Evolutionary conservation across 1,284 basidiomycete species (phyloP).

Genomic region (Pisolithus thermaeus): DNA sequence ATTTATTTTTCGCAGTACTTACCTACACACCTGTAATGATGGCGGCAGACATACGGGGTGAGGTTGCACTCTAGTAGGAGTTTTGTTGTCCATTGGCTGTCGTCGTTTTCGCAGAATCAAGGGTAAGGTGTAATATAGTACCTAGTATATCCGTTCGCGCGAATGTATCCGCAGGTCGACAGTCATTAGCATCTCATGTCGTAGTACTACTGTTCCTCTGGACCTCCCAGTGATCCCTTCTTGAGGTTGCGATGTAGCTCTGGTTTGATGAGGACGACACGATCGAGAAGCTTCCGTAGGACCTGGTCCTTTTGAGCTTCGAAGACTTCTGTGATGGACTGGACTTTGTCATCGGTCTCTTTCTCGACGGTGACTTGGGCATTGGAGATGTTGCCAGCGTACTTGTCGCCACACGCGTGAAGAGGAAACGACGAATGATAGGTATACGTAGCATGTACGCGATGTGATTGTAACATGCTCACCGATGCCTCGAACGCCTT

Average conservation of each 20-base stretch:
- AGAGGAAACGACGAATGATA: slow-evolving; percentile 5
- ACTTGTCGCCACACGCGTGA: slow-evolving; percentile 41
- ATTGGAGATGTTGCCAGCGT: slow-evolving; percentile 76
- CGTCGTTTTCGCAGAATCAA: slow-evolving; percentile 7
- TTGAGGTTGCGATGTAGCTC: slow-evolving; percentile 84
- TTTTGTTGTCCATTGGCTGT: slow-evolving; percentile 13
- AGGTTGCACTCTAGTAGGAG: neutral
- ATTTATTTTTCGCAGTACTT: neutral
- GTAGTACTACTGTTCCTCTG: slow-evolving; percentile 27
- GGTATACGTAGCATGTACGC: neutral
- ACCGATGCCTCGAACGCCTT: slow-evolving; percentile 87
- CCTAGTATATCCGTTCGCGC: neutral
- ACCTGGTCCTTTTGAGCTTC: slow-evolving; percentile 72
- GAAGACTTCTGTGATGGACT: slow-evolving; percentile 68
- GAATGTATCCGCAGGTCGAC: too few species aligned
- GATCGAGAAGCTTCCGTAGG: slow-evolving; percentile 83
- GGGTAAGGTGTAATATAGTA: slow-evolving; percentile 18
- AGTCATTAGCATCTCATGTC: neutral
- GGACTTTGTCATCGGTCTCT: slow-evolving; percentile 76
- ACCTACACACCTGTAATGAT: neutral
- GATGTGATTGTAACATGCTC: slow-evolving; percentile 28
- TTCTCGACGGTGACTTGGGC: slow-evolving; percentile 81
- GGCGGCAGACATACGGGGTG: too few species aligned
- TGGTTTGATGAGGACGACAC: slow-evolving; percentile 84
- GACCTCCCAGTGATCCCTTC: slow-evolving; percentile 36